Evolutionary conservation across 129 eudicot species (phyloP), one percentile per base, ranked within the genome.

Genomic region (Gnaphalium uliginosum): DNA sequence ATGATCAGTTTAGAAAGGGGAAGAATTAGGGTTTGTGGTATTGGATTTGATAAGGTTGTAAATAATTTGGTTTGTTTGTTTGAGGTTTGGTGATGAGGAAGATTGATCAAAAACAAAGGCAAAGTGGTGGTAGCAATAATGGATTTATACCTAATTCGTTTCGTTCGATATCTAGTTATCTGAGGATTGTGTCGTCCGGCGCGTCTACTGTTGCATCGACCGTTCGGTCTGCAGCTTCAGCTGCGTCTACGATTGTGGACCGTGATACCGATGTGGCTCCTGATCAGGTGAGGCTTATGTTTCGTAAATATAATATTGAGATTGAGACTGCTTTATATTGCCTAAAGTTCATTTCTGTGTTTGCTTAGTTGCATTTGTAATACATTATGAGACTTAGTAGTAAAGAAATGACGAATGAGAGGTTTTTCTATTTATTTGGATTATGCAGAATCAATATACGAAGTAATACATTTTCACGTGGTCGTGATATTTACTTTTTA

Each of bases 181-280:
- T 86, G 85, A 87, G 87, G 88, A 85, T 89, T 51, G 93, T 93
- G 43, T 88, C 97, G 0, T 86, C 90, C 2, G 96, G 98, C 76
- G 98, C 98, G 18, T 86, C 93, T 1, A 88, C 88, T 8, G 97
- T 93, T n/a, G 96, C 97, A 2, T 88, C 94, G 25, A 74, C 89
- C 2, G 98, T 93, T 14, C 73, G 92, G 79, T 90, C 96, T 41
- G 96, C 98, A 7, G 98, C 98, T 62, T 88, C 96, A 0, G 92
- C 89, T 62, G 96, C 96, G 64, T 88, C 91, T 3, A 78, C 91
- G 8, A 87, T 93, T 76, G 98, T 82, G 66, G 95, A 90, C 7
- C 79, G 89, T 77, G 97, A 93, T 15, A 64, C 33, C 29, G 98
- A 86, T 66, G 63, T 78, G 19, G 60, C 37, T 76, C 67, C 79